These are phyloP conservation scores for Apophysomyces trapeziformis DNA, from an alignment of 371 early-diverging fungal genomes.

Conservation along the genomic window DNA sequence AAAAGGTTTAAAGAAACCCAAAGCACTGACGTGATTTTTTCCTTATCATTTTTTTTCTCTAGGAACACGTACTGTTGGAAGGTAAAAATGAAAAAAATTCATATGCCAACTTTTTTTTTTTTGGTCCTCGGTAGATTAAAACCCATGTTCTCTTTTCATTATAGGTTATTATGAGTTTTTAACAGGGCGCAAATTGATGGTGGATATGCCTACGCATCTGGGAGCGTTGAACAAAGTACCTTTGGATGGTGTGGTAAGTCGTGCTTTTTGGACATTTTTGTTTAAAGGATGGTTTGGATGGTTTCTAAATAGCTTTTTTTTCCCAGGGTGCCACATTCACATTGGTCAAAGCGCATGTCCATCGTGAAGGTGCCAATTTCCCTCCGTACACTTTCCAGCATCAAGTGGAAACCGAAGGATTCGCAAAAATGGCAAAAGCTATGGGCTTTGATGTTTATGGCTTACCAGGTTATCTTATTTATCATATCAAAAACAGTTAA, in stretches of 20 bases:
- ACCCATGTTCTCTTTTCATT: not conserved
- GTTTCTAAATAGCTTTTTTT: constrained; percentile 12
- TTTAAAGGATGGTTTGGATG: constrained; percentile 12
- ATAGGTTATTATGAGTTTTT: constrained; percentile 50
- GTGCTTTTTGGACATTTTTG: not conserved
- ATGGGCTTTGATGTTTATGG: constrained; percentile 68
- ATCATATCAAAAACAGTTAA: constrained; percentile 43
- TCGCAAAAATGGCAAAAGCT: constrained; percentile 73
- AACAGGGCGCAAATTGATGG: constrained; percentile 47
- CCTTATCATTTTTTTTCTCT: constrained; percentile 5
- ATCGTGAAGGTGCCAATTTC: constrained; percentile 66
- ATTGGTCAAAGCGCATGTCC: constrained; percentile 67
- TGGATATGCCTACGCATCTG: constrained; percentile 50
- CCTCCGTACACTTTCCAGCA: constrained; percentile 49
- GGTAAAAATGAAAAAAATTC: constrained; percentile 22
- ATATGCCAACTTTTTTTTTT: not conserved
- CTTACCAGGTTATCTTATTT: constrained; percentile 59
- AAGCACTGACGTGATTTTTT: constrained; percentile 2
- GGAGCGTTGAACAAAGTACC: constrained; percentile 37
- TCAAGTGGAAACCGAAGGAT: constrained; percentile 76
- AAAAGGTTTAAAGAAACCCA: no score
- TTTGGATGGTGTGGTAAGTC: constrained; percentile 49
- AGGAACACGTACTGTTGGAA: constrained; percentile 46
- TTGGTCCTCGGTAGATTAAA: not conserved
- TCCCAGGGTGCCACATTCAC: constrained; percentile 49